phyloP scores from a whole-genome alignment of 1,284 basidiomycete genomes.

The Farysia itapuensis region DNA sequence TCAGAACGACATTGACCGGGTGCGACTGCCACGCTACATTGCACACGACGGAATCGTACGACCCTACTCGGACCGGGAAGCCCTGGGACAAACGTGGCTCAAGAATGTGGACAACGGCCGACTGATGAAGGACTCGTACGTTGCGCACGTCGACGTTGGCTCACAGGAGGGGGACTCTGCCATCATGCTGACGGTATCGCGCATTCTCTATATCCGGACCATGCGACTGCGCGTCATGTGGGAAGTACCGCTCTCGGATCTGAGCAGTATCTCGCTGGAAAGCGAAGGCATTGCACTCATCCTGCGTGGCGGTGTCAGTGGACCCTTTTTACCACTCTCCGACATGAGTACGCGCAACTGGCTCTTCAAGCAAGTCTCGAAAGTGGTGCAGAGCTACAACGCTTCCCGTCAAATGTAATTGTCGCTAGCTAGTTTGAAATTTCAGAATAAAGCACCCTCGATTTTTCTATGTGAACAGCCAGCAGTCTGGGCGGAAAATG shows the following conservation, averaged over 20 bases:
- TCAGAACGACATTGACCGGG: constrained; percentile 82
- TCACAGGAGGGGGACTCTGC: constrained; percentile 57
- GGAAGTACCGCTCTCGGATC: constrained; percentile 85
- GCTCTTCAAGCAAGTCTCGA: constrained; percentile 66
- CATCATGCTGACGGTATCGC: constrained; percentile 53
- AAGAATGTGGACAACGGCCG: constrained; percentile 82
- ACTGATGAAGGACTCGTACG: constrained; percentile 81
- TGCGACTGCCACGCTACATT: constrained; percentile 83
- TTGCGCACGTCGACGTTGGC: constrained; percentile 74
- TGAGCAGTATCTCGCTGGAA: constrained; percentile 74
- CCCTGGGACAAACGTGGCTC: constrained; percentile 95
- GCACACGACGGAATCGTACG: constrained; percentile 62
- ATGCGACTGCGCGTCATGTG: constrained; percentile 82
- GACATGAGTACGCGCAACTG: constrained; percentile 65
- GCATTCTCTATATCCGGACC: constrained; percentile 75
- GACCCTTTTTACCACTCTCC: constrained; percentile 65
- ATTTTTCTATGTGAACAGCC: too few species aligned
- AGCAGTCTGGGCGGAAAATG: too few species aligned
- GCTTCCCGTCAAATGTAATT: constrained; percentile 23
- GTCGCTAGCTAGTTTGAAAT: too few species aligned
- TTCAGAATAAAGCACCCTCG: too few species aligned
- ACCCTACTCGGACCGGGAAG: constrained; percentile 78
- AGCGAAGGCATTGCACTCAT: constrained; percentile 65
- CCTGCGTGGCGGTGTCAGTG: constrained; percentile 64
- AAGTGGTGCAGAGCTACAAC: constrained; percentile 42